Conservation (phyloP, 2,329 filamentous ascomycete species). For the Phialophora macrospora region DNA sequence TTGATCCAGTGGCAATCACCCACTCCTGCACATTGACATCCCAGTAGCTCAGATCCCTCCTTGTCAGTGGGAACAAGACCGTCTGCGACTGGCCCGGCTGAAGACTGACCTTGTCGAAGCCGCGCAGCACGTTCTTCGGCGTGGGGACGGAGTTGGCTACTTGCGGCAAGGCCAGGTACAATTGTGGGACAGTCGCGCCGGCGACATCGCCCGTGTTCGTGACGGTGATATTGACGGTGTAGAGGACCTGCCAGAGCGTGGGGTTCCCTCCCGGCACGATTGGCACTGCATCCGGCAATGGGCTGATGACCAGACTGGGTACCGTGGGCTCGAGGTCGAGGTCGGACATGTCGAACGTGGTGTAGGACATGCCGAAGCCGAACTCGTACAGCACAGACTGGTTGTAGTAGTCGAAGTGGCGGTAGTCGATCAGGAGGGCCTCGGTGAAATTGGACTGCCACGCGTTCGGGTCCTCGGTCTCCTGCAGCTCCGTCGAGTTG, state of each 20-base stretch:
- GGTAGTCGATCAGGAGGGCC: constrained; percentile 82
- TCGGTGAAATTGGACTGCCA: constrained; percentile 77
- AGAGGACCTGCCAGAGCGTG: constrained; percentile 60
- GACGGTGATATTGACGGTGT: constrained; percentile 68
- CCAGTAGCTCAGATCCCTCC: constrained; percentile 70
- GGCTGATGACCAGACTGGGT: constrained; percentile 59
- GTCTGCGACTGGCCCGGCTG: constrained; percentile 54
- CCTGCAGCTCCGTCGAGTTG: constrained; percentile 28
- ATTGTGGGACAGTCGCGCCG: constrained; percentile 75
- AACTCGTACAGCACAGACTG: constrained; percentile 61
- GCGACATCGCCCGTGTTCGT: constrained; percentile 70
- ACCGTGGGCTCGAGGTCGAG: constrained; percentile 63
- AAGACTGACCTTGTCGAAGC: constrained; percentile 65
- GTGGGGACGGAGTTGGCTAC: constrained; percentile 52
- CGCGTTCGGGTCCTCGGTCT: constrained; percentile 48
- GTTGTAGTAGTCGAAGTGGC: constrained; percentile 70
- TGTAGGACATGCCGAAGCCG: constrained; percentile 80
- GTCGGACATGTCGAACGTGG: constrained; percentile 75
- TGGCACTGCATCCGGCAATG: constrained; percentile 48
- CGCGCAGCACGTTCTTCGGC: constrained; percentile 63
- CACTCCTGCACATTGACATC: constrained; percentile 65
- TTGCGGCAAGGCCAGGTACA: constrained; percentile 54
- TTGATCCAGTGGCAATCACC: constrained; percentile 42
- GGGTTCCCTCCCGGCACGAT: constrained; percentile 64
- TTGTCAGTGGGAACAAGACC: constrained; percentile 59